These are phyloP conservation scores for Ilex aquifolium DNA, from an alignment of 257 asterid genomes.

Conservation along the genomic window DNA sequence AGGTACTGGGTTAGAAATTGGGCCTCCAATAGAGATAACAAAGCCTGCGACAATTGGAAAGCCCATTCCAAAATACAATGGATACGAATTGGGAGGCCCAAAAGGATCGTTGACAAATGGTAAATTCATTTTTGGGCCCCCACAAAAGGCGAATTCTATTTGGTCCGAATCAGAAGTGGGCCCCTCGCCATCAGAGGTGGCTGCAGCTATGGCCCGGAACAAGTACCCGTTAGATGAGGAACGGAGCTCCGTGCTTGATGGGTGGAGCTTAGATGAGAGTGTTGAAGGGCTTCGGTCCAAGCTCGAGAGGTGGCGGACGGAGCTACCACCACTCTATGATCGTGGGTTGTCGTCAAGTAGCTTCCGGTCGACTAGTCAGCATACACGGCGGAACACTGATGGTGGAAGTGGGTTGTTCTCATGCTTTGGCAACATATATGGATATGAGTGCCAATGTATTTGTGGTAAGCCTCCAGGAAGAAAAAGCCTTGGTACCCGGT, in stretches of 20 bases:
- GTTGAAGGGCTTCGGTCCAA: conserved; percentile 78
- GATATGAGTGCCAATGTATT: conserved; percentile 75
- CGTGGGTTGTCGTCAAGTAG: conserved; percentile 52
- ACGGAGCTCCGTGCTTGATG: conserved; percentile 70
- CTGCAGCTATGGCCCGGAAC: conserved; percentile 45
- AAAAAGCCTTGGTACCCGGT: conserved; percentile 17
- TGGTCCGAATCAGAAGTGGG: conserved; percentile 82
- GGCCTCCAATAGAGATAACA: too few species aligned
- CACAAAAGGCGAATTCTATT: conserved; percentile 29
- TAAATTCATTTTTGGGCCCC: conserved; percentile 33
- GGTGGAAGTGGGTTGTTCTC: conserved; percentile 51
- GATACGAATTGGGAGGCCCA: conserved; percentile 22
- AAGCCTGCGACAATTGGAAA: conserved; percentile 10
- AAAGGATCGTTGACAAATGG: conserved; percentile 18
- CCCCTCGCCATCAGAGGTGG: conserved; percentile 89
- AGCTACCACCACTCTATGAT: conserved; percentile 73
- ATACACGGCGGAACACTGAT: conserved; percentile 20
- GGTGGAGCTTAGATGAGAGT: conserved; percentile 92
- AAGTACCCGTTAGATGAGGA: conserved; percentile 61
- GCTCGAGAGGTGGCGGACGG: conserved; percentile 85
- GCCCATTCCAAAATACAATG: conserved; percentile 23
- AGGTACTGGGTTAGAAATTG: too few species aligned
- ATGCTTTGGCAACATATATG: conserved; percentile 69
- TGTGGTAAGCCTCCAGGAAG: conserved; percentile 69
- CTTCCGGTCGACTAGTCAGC: conserved; percentile 37